Conservation (phyloP, 371 early-diverging fungal species). For the Coemansia sp. region DNA sequence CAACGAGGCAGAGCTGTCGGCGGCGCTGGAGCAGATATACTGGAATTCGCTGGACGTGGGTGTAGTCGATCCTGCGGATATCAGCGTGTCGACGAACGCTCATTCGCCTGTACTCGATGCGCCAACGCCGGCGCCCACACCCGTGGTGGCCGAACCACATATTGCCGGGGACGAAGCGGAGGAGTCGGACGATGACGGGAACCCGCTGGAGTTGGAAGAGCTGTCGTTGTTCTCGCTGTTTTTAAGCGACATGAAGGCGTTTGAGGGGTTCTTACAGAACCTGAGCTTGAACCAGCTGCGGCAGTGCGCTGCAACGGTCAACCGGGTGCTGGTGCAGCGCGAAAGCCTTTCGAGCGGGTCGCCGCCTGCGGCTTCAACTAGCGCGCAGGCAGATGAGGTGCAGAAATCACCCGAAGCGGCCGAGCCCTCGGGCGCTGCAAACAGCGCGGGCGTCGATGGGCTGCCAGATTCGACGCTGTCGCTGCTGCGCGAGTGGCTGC, state of each 20-base stretch:
- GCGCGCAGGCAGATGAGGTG: not conserved
- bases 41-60: slow-evolving; percentile 32
- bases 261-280: slow-evolving; percentile 35
- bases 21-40: slow-evolving; percentile 44
- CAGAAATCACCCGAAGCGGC: not conserved
- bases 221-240: slow-evolving; percentile 44
- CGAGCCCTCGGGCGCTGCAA: not conserved
- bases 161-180: not conserved
- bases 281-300: slow-evolving; percentile 46
- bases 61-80: slow-evolving; percentile 7
- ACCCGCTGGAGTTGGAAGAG: slow-evolving; percentile 41
- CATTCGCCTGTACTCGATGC: not conserved
- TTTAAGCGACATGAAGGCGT: slow-evolving; percentile 34
- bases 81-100: slow-evolving; percentile 3
- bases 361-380: not conserved
- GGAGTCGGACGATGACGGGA: slow-evolving; percentile 14
- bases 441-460: not conserved
- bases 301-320: slow-evolving; percentile 46
- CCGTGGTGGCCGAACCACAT: not conserved
- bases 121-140: slow-evolving; percentile 18
- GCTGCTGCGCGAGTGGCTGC: slow-evolving; percentile 36
- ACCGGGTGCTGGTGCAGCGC: slow-evolving; percentile 39
- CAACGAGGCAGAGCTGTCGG: slow-evolving; percentile 42
- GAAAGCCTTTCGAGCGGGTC: slow-evolving; percentile 10
- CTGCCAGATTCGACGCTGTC: slow-evolving; percentile 8